phyloP scores from a whole-genome alignment of 305 asterid species.

The Solanum hybrid region DNA sequence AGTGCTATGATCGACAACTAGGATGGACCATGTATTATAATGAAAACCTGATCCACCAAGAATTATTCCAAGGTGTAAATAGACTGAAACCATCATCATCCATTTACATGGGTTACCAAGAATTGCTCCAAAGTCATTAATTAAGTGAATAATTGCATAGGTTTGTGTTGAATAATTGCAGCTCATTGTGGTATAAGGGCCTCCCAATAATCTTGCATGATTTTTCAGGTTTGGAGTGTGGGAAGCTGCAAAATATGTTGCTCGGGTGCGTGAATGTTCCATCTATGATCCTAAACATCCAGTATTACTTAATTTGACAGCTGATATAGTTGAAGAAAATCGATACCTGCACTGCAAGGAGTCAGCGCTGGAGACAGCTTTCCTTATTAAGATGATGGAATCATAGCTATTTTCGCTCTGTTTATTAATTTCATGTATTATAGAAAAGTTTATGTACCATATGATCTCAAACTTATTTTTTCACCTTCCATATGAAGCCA shows the following conservation, averaged over 20 bases:
- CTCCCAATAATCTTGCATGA: neutral
- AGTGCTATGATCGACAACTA: neutral
- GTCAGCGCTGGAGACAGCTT: slow-evolving; percentile 75
- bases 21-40: neutral
- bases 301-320: slow-evolving; percentile 58
- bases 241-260: slow-evolving; percentile 95
- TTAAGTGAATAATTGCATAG: neutral
- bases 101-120: neutral
- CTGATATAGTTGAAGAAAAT: slow-evolving; percentile 82
- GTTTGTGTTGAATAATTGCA: neutral
- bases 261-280: slow-evolving; percentile 71
- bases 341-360: slow-evolving; percentile 78
- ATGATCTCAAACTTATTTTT: neutral
- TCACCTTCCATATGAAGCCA: neutral
- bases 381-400: slow-evolving; percentile 62
- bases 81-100: neutral
- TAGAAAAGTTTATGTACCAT: neutral
- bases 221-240: slow-evolving; percentile 83
- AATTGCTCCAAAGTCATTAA: neutral
- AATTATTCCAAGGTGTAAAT: neutral
- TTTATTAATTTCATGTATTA: neutral
- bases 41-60: neutral
- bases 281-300: slow-evolving; percentile 68
- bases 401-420: slow-evolving; percentile 14
- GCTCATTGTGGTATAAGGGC: neutral